Evolutionary conservation across 352 stramenopile genomes (phyloP), one percentile per base, ranked within the genome.

Genomic region (Phytophthora chlamydospora): DNA sequence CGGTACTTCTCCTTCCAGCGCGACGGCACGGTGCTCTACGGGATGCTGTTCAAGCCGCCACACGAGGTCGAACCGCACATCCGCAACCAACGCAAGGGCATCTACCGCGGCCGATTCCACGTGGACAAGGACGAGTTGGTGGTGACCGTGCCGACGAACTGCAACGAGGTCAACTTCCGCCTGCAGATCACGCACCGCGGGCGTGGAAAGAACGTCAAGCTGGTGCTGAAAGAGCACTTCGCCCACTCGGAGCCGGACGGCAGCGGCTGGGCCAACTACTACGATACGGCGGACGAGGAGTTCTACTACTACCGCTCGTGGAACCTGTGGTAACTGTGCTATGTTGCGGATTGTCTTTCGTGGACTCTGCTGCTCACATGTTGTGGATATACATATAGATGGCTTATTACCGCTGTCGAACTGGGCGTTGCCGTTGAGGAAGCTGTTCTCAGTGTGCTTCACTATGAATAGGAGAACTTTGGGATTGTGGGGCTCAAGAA

Each of bases 1-100:
- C 80, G 85, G 42, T 92, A 92, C 62, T 91, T 94, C 31, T 84
- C 72, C 16, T 94, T 94, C 66, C 79, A 90, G 48, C 72, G 79
- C 32, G 76, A 94, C 43, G 85, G 83, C 24, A 76, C 79, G 0
- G 81, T 93, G 41, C 61, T 91, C 9, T 93, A 93, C 52, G 79
- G 71, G 0, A 91, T 93, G 83, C 70, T 91, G 34, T 90, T 91
- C 59, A 86, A 85, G 56, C 62, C 80, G 10, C 85, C 85, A 16
- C 77, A 90, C 49, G 80, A 91, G 27, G 67, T 72, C 3, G 54
- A 64, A 16, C 48, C 74, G 29, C 66, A 85, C 34, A 60, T 78
- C 17, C 58, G 71, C 32, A 51, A 46, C 17, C 39, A 64, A 51
- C 58, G 67, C 32, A 88, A 85, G 42, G 75, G 83, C 39, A 66